Percentiles rank a stretch among this genome's conserved stretches.
phyloP scores from a whole-genome alignment of 2,329 filamentous ascomycete species.

The Neopestalotiopsis sp. region DNA sequence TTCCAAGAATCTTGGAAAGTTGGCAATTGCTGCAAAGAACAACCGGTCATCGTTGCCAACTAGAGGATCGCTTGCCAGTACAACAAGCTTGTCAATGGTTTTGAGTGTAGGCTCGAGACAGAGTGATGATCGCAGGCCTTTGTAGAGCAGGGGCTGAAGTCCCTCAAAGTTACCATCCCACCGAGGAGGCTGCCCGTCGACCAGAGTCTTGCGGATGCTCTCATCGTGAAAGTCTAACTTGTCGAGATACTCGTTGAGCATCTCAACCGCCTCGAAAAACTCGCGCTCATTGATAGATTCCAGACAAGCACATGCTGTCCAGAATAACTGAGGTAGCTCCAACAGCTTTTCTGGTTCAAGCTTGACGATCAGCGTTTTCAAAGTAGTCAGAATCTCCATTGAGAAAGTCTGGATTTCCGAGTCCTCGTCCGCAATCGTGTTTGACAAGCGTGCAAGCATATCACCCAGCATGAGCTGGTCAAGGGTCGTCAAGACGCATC shows the following conservation, averaged over 20 bases:
- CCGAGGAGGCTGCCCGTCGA: constrained; percentile 79
- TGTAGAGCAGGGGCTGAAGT: constrained; percentile 84
- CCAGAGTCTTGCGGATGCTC: constrained; percentile 70
- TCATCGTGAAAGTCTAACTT: constrained; percentile 82
- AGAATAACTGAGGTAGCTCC: constrained; percentile 94
- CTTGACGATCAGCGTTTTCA: constrained; percentile 89
- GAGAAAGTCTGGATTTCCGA: constrained; percentile 95
- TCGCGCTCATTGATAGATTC: constrained; percentile 97
- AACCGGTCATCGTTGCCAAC: constrained; percentile 84
- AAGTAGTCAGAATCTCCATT: constrained; percentile 94
- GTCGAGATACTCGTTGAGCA: constrained; percentile 85
- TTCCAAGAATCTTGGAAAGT: constrained; percentile 84
- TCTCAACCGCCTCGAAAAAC: constrained; percentile 88
- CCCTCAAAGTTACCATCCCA: constrained; percentile 94
- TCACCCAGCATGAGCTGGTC: constrained; percentile 95
- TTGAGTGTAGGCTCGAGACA: constrained; percentile 81
- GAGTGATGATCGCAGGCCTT: constrained; percentile 85
- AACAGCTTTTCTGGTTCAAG: constrained; percentile 80
- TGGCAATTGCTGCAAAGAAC: constrained; percentile 88
- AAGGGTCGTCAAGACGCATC: constrained; percentile 87
- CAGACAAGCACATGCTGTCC: constrained; percentile 95
- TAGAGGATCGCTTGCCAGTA: constrained; percentile 78
- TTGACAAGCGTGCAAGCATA: constrained; percentile 93
- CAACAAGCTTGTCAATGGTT: constrained; percentile 79
- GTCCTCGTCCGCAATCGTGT: constrained; percentile 95